These are phyloP conservation scores for Chrysoporthe austroafricana DNA, from an alignment of 2,329 filamentous ascomycete genomes.

Conservation along the genomic window DNA sequence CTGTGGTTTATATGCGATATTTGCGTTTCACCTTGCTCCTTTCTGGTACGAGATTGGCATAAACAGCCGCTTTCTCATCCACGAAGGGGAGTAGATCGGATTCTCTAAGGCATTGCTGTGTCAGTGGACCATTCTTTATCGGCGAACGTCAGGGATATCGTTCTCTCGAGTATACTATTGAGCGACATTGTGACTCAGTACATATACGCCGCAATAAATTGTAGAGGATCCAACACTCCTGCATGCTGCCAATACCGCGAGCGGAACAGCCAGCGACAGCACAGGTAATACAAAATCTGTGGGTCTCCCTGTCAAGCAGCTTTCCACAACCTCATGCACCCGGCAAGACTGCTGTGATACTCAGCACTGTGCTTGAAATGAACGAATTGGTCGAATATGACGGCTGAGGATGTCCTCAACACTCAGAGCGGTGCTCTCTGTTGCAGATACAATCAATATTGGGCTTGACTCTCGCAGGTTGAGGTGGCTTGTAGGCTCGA, in stretches of 20 bases:
- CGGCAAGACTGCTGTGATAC: constrained; percentile 1
- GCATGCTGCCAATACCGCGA: neutral
- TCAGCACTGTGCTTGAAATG: constrained; percentile 14
- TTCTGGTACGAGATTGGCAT: neutral
- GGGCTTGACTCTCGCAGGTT: neutral
- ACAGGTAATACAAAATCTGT: neutral
- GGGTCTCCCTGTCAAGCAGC: neutral
- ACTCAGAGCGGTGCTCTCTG: constrained; percentile 9
- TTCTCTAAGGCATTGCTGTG: neutral
- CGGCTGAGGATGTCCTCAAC: constrained; percentile 13
- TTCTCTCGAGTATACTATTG: constrained; percentile 1
- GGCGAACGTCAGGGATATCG: neutral
- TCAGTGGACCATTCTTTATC: neutral
- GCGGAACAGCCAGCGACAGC: neutral
- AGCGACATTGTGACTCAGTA: neutral
- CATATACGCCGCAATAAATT: neutral
- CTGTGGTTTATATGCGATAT: neutral
- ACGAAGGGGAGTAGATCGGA: neutral
- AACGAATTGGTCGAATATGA: constrained; percentile 14
- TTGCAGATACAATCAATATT: constrained; percentile 19
- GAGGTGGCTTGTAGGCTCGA: neutral
- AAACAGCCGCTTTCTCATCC: neutral
- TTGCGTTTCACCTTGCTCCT: neutral
- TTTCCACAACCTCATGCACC: neutral
- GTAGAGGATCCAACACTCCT: neutral